Conservation (phyloP, 164 flowering plant genomes). For the Euptelea pleiosperma region DNA sequence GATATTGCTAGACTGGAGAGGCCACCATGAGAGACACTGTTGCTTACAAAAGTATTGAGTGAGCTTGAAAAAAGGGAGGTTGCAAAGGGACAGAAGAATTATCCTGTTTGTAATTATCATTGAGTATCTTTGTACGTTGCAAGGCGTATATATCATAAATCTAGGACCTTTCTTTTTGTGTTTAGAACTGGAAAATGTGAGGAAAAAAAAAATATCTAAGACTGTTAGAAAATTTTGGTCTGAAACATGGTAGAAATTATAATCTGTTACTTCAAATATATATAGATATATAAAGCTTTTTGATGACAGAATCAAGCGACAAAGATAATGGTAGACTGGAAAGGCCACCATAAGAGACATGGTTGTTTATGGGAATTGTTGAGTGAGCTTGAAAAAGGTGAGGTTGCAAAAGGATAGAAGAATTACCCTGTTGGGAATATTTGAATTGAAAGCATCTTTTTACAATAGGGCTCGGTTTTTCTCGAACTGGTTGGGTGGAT, state of each 20-base stretch:
- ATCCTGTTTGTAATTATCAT: slow-evolving; percentile 13
- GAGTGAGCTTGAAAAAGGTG: slow-evolving; percentile 15
- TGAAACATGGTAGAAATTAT: too few species aligned
- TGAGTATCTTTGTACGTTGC: too few species aligned
- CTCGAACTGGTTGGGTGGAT: slow-evolving; percentile 30
- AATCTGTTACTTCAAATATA: too few species aligned
- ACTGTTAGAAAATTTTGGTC: too few species aligned
- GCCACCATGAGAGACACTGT: slow-evolving; percentile 12
- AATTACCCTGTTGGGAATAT: slow-evolving; percentile 11
- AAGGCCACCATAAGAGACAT: slow-evolving; percentile 12
- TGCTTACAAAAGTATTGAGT: slow-evolving; percentile 18
- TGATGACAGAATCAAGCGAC: slow-evolving; percentile 20
- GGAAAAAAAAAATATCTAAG: too few species aligned
- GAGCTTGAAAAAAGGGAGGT: slow-evolving; percentile 12
- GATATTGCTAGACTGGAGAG: slow-evolving; percentile 11
- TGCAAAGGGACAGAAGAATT: slow-evolving; percentile 17
- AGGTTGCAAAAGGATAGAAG: slow-evolving; percentile 17
- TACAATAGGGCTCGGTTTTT: slow-evolving; percentile 8
- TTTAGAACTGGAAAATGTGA: too few species aligned
- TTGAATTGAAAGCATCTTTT: slow-evolving; percentile 6
- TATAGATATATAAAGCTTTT: slow-evolving; percentile 1
- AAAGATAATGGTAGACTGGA: slow-evolving; percentile 15
- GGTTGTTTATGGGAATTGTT: slow-evolving; percentile 16
- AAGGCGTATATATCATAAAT: too few species aligned
- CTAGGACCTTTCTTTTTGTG: too few species aligned